These are phyloP conservation scores for Phytophthora sansomeana DNA, from an alignment of 352 stramenopile genomes.

Conservation along the genomic window DNA sequence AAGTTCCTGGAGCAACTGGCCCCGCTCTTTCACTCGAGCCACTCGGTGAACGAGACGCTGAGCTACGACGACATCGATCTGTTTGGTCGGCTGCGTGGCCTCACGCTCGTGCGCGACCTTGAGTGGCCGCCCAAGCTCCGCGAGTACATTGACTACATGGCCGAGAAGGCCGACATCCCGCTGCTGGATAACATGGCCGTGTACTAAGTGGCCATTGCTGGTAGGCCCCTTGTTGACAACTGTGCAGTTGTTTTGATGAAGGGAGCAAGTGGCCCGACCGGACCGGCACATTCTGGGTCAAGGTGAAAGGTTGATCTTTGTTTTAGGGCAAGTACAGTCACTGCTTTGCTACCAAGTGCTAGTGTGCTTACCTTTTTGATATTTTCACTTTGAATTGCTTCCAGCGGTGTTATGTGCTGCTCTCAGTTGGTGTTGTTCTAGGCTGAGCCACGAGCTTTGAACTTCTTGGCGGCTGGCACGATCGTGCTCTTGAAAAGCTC, in stretches of 20 bases:
- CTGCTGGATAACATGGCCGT: conserved; percentile 60
- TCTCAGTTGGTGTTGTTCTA: no score
- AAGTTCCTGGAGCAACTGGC: conserved; percentile 44
- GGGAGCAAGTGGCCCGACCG: neutral
- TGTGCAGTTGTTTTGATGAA: neutral
- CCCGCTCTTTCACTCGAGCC: conserved; percentile 49
- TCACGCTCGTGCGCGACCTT: conserved; percentile 65
- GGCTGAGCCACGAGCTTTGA: conserved; percentile 9
- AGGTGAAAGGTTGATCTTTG: no score
- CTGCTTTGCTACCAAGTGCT: neutral
- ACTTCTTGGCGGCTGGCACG: conserved; percentile 28
- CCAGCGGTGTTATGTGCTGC: neutral
- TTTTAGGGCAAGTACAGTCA: neutral
- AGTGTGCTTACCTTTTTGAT: neutral
- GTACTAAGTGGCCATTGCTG: conserved; percentile 32
- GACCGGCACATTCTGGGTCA: no score
- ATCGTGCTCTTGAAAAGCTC: conserved; percentile 35
- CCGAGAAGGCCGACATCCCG: conserved; percentile 52
- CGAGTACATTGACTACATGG: conserved; percentile 63
- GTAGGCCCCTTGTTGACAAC: neutral
- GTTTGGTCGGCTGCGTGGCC: conserved; percentile 53
- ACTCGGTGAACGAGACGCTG: conserved; percentile 54
- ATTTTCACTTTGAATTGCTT: neutral
- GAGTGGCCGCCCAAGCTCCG: conserved; percentile 61
- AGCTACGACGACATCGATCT: conserved; percentile 75